Percentiles rank a stretch among this genome's conserved stretches.
These are phyloP conservation scores for Clonostachys chloroleuca DNA, from an alignment of 2,329 filamentous ascomycete species.

Conservation along the genomic window DNA sequence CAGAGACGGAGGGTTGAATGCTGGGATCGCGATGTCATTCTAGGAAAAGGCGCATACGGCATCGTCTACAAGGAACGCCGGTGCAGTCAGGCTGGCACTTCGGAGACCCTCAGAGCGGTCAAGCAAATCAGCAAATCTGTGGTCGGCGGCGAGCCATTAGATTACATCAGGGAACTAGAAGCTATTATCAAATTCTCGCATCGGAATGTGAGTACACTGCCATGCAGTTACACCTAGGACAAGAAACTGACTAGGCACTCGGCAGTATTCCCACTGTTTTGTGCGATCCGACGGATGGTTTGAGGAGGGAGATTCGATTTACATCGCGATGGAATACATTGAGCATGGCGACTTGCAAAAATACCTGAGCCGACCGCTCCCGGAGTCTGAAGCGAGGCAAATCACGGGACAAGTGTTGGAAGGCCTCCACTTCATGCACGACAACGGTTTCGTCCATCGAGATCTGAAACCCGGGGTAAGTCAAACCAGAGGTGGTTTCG, in stretches of 20 bases:
- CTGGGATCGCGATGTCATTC: background rate
- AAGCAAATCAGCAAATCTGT: background rate
- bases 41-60: background rate
- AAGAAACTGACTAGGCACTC: background rate
- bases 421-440: constrained; percentile 12
- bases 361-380: constrained; percentile 7
- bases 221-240: background rate
- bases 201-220: background rate
- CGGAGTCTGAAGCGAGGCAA: constrained; percentile 9
- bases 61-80: background rate
- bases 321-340: constrained; percentile 16
- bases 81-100: too few relatives aligned
- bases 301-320: constrained; percentile 3
- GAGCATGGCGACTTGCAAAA: constrained; percentile 10
- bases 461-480: constrained; percentile 13
- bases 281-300: constrained; percentile 4
- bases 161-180: background rate
- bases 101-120: background rate
- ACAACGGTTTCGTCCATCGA: constrained; percentile 10
- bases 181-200: constrained; percentile 2
- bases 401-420: constrained; percentile 11
- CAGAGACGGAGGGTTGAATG: background rate
- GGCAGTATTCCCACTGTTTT: constrained; percentile 3
- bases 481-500: too few relatives aligned
- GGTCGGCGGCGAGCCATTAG: background rate